Evolutionary conservation across 306 rosid species (phyloP), one percentile per base, ranked within the genome.

Genomic region (Ormosia emarginata): DNA sequence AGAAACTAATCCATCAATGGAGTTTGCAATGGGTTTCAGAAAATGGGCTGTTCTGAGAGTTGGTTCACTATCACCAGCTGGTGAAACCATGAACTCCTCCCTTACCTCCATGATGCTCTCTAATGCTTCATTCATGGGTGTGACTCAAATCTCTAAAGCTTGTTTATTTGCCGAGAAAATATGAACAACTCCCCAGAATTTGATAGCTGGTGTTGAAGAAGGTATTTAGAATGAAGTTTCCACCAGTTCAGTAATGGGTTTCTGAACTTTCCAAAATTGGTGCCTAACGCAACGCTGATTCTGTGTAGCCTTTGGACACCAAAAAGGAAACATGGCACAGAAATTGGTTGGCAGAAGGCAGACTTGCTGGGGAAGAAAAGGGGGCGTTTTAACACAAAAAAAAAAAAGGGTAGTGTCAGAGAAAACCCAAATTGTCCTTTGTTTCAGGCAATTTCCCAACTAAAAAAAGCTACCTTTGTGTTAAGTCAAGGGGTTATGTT

Each of bases 31-130:
- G 9, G 94, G 90, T 61, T 81, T 87, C 7, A 88, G 86, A 75
- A 85, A 90, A 58, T 79, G 84, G 2, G 89, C 87, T 2, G 15
- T 49, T 85, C 90, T 88, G 5, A 39, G 6, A 37, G 55, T 49
- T 84, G 89, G 83, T 8, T 53, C 4, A n/a, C 88, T 78, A 1
- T 88, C 86, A n/a, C 87, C 90, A 8, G 64, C 77, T 2, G 90
- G 90, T 39, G 94, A 85, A 82, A 92, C 79, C 91, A 91, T 90
- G 18, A 77, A 1, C 46, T 72, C 85, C 34, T 88, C 68, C 33
- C 84, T 88, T 49, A 39, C 71, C 18, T 86, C 91, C 41, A 85
- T 78, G 2, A 81, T 75, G 46, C 81, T 34, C 49, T 79, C 75
- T n/a, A 7, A 1, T 57, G 66, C 46, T 84, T 78, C 86, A 13